Conservation (phyloP, 1,284 basidiomycete genomes). For the Cerrena zonata region DNA sequence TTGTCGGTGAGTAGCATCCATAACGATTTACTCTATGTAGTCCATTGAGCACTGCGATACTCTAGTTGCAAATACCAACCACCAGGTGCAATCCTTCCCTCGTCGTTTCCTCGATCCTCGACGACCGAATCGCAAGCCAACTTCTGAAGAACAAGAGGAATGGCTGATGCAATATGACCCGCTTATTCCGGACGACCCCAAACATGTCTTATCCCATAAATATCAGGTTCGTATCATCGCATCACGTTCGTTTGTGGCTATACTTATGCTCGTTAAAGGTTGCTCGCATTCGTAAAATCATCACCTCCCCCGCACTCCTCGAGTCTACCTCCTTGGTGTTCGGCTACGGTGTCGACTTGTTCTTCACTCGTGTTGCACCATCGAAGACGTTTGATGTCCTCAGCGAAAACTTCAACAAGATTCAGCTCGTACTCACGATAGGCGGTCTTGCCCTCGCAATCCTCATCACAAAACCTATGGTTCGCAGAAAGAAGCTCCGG, state of each 20-base stretch:
- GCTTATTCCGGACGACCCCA: constrained; percentile 67
- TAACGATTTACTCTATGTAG: not conserved
- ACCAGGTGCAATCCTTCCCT: constrained; percentile 74
- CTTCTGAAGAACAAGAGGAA: constrained; percentile 75
- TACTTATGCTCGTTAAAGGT: constrained; percentile 51
- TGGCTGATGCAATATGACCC: constrained; percentile 82
- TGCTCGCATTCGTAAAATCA: constrained; percentile 57
- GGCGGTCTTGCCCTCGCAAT: constrained; percentile 70
- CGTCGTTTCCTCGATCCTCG: constrained; percentile 79
- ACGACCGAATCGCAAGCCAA: constrained; percentile 74
- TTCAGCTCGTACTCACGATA: constrained; percentile 83
- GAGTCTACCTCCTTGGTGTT: constrained; percentile 92
- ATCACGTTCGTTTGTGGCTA: no score
- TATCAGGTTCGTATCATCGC: constrained; percentile 50
- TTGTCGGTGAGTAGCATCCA: constrained; percentile 57
- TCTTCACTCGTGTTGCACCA: constrained; percentile 78
- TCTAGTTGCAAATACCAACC: constrained; percentile 70
- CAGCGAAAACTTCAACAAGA: constrained; percentile 88
- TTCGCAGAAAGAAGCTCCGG: constrained; percentile 54
- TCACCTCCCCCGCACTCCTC: constrained; percentile 77
- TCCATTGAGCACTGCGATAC: not conserved
- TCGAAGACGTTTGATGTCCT: constrained; percentile 92
- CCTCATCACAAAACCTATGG: constrained; percentile 70
- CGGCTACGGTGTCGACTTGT: constrained; percentile 82
- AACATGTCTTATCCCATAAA: constrained; percentile 71